phyloP scores from a whole-genome alignment of 257 asterid genomes.

The Lycium barbarum region DNA sequence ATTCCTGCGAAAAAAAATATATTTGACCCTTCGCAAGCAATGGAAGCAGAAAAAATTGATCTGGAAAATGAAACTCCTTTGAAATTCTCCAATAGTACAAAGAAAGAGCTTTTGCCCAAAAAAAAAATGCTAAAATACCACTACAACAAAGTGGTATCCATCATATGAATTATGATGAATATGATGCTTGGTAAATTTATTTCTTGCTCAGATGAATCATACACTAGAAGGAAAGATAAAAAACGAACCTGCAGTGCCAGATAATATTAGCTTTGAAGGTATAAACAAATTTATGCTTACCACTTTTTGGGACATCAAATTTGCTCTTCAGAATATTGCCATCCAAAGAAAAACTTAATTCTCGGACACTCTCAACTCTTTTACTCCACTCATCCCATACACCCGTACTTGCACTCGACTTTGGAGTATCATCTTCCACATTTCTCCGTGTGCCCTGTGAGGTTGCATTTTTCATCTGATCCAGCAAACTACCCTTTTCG shows the following conservation, averaged over 20 bases:
- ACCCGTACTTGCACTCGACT: conserved; percentile 44
- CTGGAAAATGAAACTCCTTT: conserved; percentile 20
- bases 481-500: conserved; percentile 42
- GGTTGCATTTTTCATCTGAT: conserved; percentile 40
- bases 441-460: conserved; percentile 38
- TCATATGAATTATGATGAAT: not conserved
- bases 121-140: not conserved
- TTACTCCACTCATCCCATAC: conserved; percentile 85
- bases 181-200: not conserved
- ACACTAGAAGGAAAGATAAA: conserved; percentile 22
- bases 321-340: conserved; percentile 59
- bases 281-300: conserved; percentile 48
- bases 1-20: not conserved
- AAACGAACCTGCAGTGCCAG: not conserved
- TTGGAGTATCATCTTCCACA: conserved; percentile 39
- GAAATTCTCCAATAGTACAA: not conserved
- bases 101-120: not conserved
- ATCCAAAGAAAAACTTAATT: conserved; percentile 76
- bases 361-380: conserved; percentile 85
- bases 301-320: conserved; percentile 44
- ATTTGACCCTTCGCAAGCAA: conserved; percentile 10
- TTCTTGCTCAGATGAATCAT: not conserved
- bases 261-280: conserved; percentile 14
- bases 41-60: not conserved
- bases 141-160: not conserved